Evolutionary conservation across 2,329 filamentous ascomycete species (phyloP).

Genomic region (Penicillium verrucosum): DNA sequence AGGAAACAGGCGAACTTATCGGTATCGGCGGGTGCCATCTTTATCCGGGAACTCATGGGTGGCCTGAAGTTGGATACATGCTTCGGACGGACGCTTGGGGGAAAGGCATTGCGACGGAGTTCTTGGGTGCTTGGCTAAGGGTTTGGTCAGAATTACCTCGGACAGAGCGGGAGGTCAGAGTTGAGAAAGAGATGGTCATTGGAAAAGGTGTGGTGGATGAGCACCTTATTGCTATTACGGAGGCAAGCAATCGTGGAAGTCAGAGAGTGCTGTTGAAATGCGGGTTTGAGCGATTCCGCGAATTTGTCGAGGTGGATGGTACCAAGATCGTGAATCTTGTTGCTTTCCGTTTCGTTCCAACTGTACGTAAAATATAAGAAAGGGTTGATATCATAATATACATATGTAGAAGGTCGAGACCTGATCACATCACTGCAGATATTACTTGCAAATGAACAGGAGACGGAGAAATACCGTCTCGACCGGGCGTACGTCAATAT

Average conservation of each 20-base stretch:
- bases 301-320: slow-evolving; percentile 9
- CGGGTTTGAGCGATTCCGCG: slow-evolving; percentile 11
- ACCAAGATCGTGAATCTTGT: slow-evolving; percentile 3
- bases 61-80: slow-evolving; percentile 16
- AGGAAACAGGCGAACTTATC: slow-evolving; percentile 11
- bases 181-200: slow-evolving; percentile 9
- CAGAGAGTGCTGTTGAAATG: slow-evolving; percentile 11
- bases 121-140: slow-evolving; percentile 9
- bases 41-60: slow-evolving; percentile 9
- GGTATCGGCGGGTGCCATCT: slow-evolving; percentile 13
- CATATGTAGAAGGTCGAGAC: neutral
- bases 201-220: slow-evolving; percentile 4
- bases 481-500: neutral
- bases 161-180: slow-evolving; percentile 4
- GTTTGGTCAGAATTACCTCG: slow-evolving; percentile 9
- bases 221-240: slow-evolving; percentile 12
- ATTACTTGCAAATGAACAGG: neutral
- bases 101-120: slow-evolving; percentile 12
- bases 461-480: neutral
- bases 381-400: too few species aligned
- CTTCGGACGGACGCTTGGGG: slow-evolving; percentile 12
- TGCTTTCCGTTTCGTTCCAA: slow-evolving; percentile 11
- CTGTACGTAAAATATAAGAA: neutral
- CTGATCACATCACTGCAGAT: neutral
- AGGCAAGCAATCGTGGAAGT: slow-evolving; percentile 6